phyloP scores from a whole-genome alignment of 2,329 filamentous ascomycete genomes.

The Pleoardoris graminearum region DNA sequence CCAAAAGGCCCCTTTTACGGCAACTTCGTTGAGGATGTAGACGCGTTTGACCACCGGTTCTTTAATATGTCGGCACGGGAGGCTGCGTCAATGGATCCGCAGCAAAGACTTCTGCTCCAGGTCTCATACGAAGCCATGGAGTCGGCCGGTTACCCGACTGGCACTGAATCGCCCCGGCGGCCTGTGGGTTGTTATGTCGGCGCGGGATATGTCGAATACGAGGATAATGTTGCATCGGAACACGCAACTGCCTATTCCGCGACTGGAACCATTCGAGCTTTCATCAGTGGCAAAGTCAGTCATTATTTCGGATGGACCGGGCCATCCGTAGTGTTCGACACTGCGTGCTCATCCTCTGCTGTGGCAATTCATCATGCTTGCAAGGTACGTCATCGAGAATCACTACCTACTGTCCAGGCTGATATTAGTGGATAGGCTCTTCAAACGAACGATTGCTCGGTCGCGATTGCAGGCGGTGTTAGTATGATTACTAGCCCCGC shows the following conservation, averaged over 20 bases:
- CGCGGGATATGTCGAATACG: slow-evolving; percentile 37
- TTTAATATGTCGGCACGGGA: slow-evolving; percentile 1
- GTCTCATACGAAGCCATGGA: slow-evolving; percentile 50
- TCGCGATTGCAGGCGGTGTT: slow-evolving; percentile 45
- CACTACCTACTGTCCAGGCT: not conserved
- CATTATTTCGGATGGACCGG: slow-evolving; percentile 35
- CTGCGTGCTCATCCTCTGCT: slow-evolving; percentile 40
- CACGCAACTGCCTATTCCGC: slow-evolving; percentile 21
- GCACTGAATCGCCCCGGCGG: slow-evolving; percentile 8
- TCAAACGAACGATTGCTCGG: slow-evolving; percentile 29
- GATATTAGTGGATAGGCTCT: slow-evolving; percentile 18
- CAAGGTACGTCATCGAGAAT: not conserved
- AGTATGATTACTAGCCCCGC: slow-evolving; percentile 38
- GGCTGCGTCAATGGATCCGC: slow-evolving; percentile 13
- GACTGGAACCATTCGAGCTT: slow-evolving; percentile 27
- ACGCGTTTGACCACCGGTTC: not conserved
- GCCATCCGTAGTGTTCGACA: slow-evolving; percentile 36
- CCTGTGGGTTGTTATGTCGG: slow-evolving; percentile 41
- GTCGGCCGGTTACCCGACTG: slow-evolving; percentile 26
- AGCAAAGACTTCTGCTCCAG: slow-evolving; percentile 10
- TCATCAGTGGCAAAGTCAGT: slow-evolving; percentile 26
- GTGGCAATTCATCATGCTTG: slow-evolving; percentile 39
- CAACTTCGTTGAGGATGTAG: not conserved
- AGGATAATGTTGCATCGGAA: slow-evolving; percentile 20
- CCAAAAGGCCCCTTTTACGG: not conserved